These are phyloP conservation scores for Brassica carinata DNA, from an alignment of 345 rosid species.

Conservation along the genomic window DNA sequence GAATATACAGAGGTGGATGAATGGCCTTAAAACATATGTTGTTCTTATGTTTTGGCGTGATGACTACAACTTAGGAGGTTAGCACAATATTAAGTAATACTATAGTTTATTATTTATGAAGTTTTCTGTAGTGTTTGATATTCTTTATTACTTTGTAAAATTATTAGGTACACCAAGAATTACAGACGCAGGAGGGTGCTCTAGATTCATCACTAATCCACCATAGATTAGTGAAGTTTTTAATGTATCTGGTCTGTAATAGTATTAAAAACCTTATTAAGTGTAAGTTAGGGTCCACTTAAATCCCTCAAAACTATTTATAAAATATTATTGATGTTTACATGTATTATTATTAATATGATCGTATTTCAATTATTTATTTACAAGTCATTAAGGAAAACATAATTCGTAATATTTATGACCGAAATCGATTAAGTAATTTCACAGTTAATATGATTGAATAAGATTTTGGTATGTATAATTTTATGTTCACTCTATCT, in stretches of 20 bases:
- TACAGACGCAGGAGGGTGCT: background rate
- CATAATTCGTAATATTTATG: too few relatives aligned
- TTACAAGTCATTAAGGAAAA: background rate
- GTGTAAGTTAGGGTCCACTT: background rate
- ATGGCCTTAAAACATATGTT: background rate
- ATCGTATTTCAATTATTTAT: background rate
- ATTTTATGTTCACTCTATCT: background rate
- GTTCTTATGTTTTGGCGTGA: background rate
- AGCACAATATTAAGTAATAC: background rate
- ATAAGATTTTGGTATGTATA: background rate
- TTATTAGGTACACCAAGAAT: background rate
- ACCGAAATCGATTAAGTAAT: background rate
- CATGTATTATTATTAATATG: background rate
- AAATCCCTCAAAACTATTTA: background rate
- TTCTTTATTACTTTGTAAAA: too few relatives aligned
- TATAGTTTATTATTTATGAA: background rate
- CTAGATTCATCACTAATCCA: background rate
- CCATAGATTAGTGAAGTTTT: background rate
- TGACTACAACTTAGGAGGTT: background rate
- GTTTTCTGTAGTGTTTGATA: background rate
- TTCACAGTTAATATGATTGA: background rate
- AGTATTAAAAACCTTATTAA: too few relatives aligned
- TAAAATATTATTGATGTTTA: too few relatives aligned
- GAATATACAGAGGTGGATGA: background rate
- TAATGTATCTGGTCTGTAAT: background rate